Percentiles rank a stretch among this genome's conserved stretches.
Conservation (phyloP, 2,329 filamentous ascomycete species). For the Colletotrichum tabaci region DNA sequence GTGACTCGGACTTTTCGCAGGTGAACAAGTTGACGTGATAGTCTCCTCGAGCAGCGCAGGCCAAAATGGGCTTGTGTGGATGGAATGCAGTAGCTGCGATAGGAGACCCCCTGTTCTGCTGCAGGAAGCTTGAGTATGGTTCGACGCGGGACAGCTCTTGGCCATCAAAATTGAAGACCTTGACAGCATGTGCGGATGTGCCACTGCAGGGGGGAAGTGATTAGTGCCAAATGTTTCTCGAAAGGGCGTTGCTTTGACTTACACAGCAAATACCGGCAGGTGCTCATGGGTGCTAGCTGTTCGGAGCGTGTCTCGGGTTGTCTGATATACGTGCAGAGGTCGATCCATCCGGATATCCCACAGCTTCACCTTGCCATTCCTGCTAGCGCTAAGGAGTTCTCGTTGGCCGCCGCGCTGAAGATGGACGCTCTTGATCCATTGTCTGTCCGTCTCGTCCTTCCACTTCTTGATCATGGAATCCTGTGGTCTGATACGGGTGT, state of each 20-base stretch:
- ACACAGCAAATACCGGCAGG: slow-evolving; percentile 94
- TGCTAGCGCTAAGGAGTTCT: slow-evolving; percentile 90
- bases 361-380: slow-evolving; percentile 92
- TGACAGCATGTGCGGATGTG: slow-evolving; percentile 88
- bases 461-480: slow-evolving; percentile 96
- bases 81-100: slow-evolving; percentile 95
- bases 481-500: slow-evolving; percentile 85
- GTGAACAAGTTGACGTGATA: slow-evolving; percentile 92
- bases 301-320: slow-evolving; percentile 83
- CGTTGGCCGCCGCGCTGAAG: slow-evolving; percentile 96
- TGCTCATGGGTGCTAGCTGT: slow-evolving; percentile 96
- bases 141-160: slow-evolving; percentile 86
- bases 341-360: slow-evolving; percentile 96
- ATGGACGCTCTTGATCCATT: slow-evolving; percentile 97
- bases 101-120: slow-evolving; percentile 83
- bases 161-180: slow-evolving; percentile 92
- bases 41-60: slow-evolving; percentile 88
- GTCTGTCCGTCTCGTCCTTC: slow-evolving; percentile 87
- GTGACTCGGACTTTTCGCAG: slow-evolving; percentile 68
- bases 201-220: slow-evolving; percentile 71
- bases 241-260: slow-evolving; percentile 61
- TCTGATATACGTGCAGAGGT: slow-evolving; percentile 80
- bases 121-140: slow-evolving; percentile 90
- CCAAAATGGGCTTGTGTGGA: slow-evolving; percentile 92
- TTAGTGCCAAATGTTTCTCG: slow-evolving; percentile 46